phyloP scores from a whole-genome alignment of 208 protist species.

The Trypanosoma conorhini region DNA sequence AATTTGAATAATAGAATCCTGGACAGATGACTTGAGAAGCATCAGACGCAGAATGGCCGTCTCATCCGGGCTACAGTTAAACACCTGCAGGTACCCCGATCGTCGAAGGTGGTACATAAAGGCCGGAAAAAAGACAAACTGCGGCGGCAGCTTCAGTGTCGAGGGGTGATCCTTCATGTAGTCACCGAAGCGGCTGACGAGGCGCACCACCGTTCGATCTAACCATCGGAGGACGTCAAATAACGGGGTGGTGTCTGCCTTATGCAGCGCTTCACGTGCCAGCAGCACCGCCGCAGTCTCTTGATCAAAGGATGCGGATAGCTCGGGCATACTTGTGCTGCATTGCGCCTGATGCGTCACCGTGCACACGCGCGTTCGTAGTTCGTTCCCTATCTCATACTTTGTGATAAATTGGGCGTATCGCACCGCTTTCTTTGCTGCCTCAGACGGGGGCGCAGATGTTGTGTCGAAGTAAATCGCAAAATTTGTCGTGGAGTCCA shows the following conservation, averaged over 20 bases:
- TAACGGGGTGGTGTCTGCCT: constrained; percentile 95
- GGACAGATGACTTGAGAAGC: constrained; percentile 94
- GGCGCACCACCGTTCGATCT: constrained; percentile 98
- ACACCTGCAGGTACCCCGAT: constrained; percentile 97
- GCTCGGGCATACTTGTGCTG: constrained; percentile 61
- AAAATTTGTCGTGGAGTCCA: constrained; percentile 94
- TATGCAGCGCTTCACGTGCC: constrained; percentile 96
- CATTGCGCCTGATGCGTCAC: constrained; percentile 49
- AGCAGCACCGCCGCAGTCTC: constrained; percentile 97
- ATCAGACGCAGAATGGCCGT: constrained; percentile 97
- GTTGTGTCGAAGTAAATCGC: constrained; percentile 98
- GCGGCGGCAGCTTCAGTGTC: constrained; percentile 86
- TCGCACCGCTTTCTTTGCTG: constrained; percentile 41
- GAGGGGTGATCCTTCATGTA: constrained; percentile 92
- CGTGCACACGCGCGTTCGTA: constrained; percentile 90
- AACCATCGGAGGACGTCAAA: constrained; percentile 99
- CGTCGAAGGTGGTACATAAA: constrained; percentile 99
- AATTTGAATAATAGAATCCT: constrained; percentile 97
- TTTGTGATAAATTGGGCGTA: constrained; percentile 95
- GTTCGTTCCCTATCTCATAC: constrained; percentile 93
- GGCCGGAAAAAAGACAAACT: constrained; percentile 98
- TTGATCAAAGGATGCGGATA: constrained; percentile 96
- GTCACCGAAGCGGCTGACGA: constrained; percentile 95
- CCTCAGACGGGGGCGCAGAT: constrained; percentile 33
- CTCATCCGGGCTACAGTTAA: constrained; percentile 98